phyloP scores from a whole-genome alignment of 805 yeast species.

The Lipomyces starkeyi region DNA sequence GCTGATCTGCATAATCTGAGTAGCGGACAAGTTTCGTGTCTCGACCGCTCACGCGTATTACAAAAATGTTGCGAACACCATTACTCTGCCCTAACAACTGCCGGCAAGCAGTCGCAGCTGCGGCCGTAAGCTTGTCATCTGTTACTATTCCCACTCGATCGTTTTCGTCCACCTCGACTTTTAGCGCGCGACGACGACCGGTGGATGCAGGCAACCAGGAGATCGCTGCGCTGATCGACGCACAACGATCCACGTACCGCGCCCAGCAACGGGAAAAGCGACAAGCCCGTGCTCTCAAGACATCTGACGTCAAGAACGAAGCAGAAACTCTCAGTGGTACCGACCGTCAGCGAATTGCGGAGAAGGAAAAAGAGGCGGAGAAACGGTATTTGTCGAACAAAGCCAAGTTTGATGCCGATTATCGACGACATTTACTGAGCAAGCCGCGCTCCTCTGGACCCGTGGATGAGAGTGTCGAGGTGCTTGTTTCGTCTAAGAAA shows the following conservation, averaged over 20 bases:
- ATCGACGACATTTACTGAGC: background rate
- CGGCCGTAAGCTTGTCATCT: background rate
- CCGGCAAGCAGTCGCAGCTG: background rate
- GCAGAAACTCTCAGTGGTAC: background rate
- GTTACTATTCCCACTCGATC: background rate
- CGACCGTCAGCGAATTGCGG: background rate
- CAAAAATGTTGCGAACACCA: background rate
- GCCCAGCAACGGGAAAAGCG: background rate
- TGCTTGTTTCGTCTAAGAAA: constrained; percentile 20
- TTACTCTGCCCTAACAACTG: background rate
- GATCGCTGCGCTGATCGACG: background rate
- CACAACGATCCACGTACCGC: background rate
- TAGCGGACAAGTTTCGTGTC: background rate
- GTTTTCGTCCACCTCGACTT: background rate
- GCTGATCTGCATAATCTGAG: background rate
- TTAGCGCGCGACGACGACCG: background rate
- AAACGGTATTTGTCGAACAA: background rate
- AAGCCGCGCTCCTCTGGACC: constrained; percentile 19
- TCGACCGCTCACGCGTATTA: background rate
- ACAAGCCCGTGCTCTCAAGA: background rate
- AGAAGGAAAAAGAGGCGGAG: background rate
- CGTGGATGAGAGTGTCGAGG: constrained; percentile 15
- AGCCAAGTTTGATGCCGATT: background rate
- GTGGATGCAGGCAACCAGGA: background rate
- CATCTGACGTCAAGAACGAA: background rate